A percentile compares a stretch with the other conserved stretches of the same genome.
Evolutionary conservation across 1,284 basidiomycete genomes (phyloP).

Genomic region (Melampsora americana): DNA sequence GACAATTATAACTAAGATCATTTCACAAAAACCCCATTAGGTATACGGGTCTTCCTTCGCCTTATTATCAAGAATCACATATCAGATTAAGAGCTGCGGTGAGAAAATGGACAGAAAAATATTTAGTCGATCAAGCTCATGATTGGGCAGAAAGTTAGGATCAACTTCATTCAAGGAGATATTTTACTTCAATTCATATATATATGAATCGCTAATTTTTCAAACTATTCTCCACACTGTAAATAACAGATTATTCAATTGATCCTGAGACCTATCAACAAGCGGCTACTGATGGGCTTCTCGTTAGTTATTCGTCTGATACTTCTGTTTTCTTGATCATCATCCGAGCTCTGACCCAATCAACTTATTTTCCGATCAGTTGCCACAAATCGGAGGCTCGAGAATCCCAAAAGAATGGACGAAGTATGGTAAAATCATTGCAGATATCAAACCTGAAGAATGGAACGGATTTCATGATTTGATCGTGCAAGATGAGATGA

Average conservation of each 20-base stretch:
- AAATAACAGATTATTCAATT: constrained; percentile 17
- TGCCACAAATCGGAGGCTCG: constrained; percentile 36
- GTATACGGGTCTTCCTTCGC: constrained; percentile 46
- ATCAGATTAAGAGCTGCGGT: constrained; percentile 23
- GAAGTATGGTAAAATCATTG: constrained; percentile 42
- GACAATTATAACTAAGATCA: neutral
- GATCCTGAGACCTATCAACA: constrained; percentile 41
- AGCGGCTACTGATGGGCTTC: constrained; percentile 39
- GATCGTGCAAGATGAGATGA: constrained; percentile 40
- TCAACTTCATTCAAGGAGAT: neutral
- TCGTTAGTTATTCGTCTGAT: constrained; percentile 21
- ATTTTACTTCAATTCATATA: neutral
- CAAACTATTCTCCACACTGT: neutral
- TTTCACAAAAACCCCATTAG: neutral
- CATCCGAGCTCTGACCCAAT: neutral
- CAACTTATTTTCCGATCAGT: neutral
- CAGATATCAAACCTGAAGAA: constrained; percentile 38
- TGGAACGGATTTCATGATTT: constrained; percentile 46
- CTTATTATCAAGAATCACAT: constrained; percentile 42
- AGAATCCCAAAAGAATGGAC: constrained; percentile 42
- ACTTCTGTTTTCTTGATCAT: neutral
- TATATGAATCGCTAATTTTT: constrained; percentile 27
- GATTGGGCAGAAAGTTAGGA: constrained; percentile 35
- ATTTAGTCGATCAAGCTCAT: constrained; percentile 42
- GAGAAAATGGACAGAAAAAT: constrained; percentile 45